phyloP scores from a whole-genome alignment of 2,329 filamentous ascomycete genomes.

The Macrophomina pseudophaseolina region DNA sequence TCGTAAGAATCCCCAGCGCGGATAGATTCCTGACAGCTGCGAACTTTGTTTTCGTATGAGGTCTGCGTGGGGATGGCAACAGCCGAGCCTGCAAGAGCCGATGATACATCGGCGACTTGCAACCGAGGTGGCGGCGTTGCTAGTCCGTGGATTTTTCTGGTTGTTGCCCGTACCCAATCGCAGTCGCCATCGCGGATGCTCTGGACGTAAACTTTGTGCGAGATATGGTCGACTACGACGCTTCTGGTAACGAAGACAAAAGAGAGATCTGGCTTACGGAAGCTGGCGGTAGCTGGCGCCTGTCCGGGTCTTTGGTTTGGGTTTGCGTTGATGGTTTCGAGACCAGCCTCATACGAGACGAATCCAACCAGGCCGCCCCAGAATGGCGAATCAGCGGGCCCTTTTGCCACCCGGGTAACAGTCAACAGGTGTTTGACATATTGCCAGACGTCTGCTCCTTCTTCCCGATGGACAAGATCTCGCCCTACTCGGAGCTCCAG shows the following conservation, averaged over 20 bases:
- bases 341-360: conserved; percentile 81
- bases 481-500: conserved; percentile 40
- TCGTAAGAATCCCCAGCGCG: conserved; percentile 83
- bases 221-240: conserved; percentile 75
- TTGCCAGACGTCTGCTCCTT: conserved; percentile 43
- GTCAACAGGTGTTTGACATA: conserved; percentile 48
- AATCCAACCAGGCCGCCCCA: conserved; percentile 86
- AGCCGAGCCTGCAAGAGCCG: not conserved
- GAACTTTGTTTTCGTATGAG: conserved; percentile 20
- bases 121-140: not conserved
- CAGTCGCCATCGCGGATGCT: conserved; percentile 58
- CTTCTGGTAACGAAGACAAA: conserved; percentile 79
- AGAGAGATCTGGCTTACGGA: conserved; percentile 68
- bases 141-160: not conserved
- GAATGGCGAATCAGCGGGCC: conserved; percentile 59
- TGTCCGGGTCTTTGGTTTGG: not conserved
- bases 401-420: conserved; percentile 32
- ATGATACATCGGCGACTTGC: not conserved
- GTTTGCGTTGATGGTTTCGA: conserved; percentile 63
- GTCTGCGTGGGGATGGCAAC: not conserved
- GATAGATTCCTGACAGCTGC: conserved; percentile 70
- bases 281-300: not conserved
- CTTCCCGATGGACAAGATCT: conserved; percentile 36
- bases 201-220: conserved; percentile 69
- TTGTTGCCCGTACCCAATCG: conserved; percentile 53